phyloP scores from a whole-genome alignment of 495 filamentous ascomycete species.

The Penicillium angulare region DNA sequence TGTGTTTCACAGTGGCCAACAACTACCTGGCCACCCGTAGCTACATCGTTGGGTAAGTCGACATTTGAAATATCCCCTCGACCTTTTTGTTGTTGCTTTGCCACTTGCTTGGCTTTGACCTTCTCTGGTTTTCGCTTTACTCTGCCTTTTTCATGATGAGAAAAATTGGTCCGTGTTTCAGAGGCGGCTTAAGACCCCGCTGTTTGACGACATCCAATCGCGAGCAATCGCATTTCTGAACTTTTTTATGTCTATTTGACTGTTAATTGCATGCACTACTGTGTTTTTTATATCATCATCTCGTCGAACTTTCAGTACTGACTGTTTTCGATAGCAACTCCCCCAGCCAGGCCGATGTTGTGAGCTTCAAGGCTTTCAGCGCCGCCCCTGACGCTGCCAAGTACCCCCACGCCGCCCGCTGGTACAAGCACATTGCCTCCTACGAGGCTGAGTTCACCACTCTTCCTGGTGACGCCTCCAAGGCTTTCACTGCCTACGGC shows the following conservation, averaged over 20 bases:
- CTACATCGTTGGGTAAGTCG: constrained; percentile 86
- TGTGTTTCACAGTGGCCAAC: constrained; percentile 73
- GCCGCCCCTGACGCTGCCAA: constrained; percentile 72
- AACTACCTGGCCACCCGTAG: constrained; percentile 85
- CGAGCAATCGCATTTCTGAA: constrained; percentile 84
- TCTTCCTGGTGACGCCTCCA: constrained; percentile 87
- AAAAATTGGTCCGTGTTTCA: constrained; percentile 98
- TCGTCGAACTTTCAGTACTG: constrained; percentile 22
- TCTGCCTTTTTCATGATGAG: constrained; percentile 69
- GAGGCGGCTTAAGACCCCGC: constrained; percentile 98
- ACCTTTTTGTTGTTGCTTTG: constrained; percentile 9
- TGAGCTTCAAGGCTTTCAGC: constrained; percentile 85
- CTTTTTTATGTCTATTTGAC: constrained; percentile 14
- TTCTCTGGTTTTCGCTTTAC: constrained; percentile 9
- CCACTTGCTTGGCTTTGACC: constrained; percentile 1
- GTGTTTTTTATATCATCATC: not conserved
- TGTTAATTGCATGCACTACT: not conserved
- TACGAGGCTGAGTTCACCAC: constrained; percentile 88
- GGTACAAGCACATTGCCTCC: constrained; percentile 97
- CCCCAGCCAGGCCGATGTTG: constrained; percentile 94
- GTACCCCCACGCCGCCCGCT: constrained; percentile 91
- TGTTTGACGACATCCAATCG: constrained; percentile 79
- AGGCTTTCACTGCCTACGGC: constrained; percentile 85
- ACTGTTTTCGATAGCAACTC: constrained; percentile 57
- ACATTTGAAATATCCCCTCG: not conserved